Base-by-base conservation (phyloP, 352 stramenopile species). In the Phytopythium boreale region DNA sequence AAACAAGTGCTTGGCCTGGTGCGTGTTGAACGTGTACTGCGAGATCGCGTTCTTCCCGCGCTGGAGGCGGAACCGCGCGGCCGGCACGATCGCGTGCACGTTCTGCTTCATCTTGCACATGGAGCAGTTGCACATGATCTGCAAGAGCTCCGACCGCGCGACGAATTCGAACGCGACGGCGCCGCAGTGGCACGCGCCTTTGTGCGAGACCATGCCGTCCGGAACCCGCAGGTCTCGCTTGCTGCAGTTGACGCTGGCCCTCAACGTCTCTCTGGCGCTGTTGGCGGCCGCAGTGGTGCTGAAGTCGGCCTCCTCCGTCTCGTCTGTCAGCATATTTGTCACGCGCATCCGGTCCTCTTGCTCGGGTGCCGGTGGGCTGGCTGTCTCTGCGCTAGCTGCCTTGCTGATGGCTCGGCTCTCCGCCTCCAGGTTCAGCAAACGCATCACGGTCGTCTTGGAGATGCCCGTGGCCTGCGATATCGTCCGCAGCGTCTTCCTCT, bases 61-160 rank as follows among this genome's bases (percentile, higher is more conserved):
- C 15, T 82, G 59, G 41, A 95, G 53, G 0, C 73, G 73, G 67
- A 96, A 94, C 22, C 69, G 66, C 26, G 75, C 63, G 17, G 53
- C 59, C 22, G 82, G 80, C 15, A 96, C 74, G 61, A 93, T 80
- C 22, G 76, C 74, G 68, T 94, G 85, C 26, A 71, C 66, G 71
- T 92, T 93, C 47, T 76, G 72, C 70, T 92, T 93, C 85, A 94
- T 91, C 37, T 53, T 41, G 72, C 85, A 96, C 50, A 94, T 89
- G 39, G 83, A 91, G 70, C 87, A 95, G 67, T 93, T 95, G 79
- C 87, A 95, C 50, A 87, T 75, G 37, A 73, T 89, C 9, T 79
- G 75, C 46, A 90, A 70, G 36, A 93, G 43, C 59, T 92, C 68
- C 15, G 53, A 59, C 5, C 79, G 70, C 24, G 75, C 87, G 15